phyloP scores from a whole-genome alignment of 306 rosid genomes.

The Corylus heterophylla region DNA sequence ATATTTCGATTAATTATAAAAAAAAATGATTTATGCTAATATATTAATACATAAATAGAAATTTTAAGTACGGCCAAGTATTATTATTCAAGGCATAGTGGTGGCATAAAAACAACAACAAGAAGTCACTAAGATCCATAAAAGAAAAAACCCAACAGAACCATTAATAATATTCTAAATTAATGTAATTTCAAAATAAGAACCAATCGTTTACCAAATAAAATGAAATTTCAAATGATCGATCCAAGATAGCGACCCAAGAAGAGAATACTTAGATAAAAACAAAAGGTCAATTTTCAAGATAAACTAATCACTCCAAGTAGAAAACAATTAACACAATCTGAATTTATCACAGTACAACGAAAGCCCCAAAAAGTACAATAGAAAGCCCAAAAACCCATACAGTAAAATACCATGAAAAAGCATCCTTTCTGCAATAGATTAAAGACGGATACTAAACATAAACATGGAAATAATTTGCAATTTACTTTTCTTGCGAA shows the following conservation, averaged over 20 bases:
- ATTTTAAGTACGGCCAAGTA: neutral
- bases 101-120: neutral
- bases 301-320: neutral
- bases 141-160: neutral
- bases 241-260: neutral
- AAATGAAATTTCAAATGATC: neutral
- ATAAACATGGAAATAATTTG: too few species aligned
- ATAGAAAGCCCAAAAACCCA: neutral
- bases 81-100: neutral
- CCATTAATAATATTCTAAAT: neutral
- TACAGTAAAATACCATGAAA: too few species aligned
- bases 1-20: too few species aligned
- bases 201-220: neutral
- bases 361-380: neutral
- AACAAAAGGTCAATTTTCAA: neutral
- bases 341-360: constrained; percentile 2
- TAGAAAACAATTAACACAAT: neutral
- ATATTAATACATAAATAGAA: neutral
- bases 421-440: too few species aligned
- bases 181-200: neutral
- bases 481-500: too few species aligned
- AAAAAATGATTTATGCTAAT: too few species aligned
- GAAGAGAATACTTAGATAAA: neutral
- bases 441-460: too few species aligned
- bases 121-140: neutral